Conservation (phyloP, 768 basidiomycete genomes). For the Tricholoma sp. region DNA sequence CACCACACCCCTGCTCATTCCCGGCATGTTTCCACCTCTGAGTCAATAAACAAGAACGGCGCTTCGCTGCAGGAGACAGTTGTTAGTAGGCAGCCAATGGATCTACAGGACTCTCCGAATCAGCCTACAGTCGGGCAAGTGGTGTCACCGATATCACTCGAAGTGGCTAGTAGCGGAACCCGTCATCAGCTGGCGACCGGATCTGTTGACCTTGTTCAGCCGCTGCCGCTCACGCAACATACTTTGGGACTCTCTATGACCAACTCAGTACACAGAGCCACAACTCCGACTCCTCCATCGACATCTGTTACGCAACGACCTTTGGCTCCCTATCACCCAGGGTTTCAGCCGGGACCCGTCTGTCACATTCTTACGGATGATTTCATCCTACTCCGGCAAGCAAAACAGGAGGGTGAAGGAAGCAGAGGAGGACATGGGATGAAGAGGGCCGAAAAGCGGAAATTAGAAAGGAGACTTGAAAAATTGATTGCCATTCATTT, state of each 20-base stretch:
- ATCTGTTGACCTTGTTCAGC: background rate
- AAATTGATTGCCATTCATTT: slow-evolving; percentile 80
- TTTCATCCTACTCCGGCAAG: slow-evolving; percentile 49
- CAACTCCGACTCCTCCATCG: slow-evolving; percentile 5
- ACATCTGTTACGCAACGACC: slow-evolving; percentile 11
- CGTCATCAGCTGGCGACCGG: background rate
- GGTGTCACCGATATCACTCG: background rate
- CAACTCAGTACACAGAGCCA: background rate
- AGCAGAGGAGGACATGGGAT: slow-evolving; percentile 20
- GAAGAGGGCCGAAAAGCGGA: slow-evolving; percentile 72
- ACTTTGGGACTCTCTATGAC: background rate
- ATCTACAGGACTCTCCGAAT: background rate
- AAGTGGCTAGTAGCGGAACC: background rate
- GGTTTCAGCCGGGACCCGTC: slow-evolving; percentile 91
- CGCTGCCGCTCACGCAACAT: background rate
- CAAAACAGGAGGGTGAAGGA: slow-evolving; percentile 34
- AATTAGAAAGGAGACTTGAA: slow-evolving; percentile 82
- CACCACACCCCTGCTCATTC: slow-evolving; percentile 12
- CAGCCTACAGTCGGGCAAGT: background rate
- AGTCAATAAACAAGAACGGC: background rate
- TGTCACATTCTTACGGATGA: slow-evolving; percentile 78
- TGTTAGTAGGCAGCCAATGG: background rate
- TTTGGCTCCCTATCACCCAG: slow-evolving; percentile 74
- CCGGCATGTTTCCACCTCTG: slow-evolving; percentile 8
- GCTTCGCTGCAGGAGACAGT: background rate